Evolutionary conservation across 345 rosid species (phyloP), one percentile per base, ranked within the genome.

Genomic region (Raphanus raphanistrum): DNA sequence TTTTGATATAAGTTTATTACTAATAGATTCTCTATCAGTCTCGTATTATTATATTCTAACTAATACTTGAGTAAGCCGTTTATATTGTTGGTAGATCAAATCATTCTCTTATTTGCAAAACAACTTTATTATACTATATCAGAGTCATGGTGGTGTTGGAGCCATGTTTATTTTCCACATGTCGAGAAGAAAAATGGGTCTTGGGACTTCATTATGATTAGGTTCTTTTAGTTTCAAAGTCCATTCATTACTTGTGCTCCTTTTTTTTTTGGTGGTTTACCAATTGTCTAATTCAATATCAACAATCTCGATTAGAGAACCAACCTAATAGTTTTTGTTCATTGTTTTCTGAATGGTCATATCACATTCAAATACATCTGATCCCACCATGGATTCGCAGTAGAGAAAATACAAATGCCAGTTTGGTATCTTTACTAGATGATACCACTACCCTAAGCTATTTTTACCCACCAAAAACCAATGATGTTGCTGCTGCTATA

Each of bases 11-110:
- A 38, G 25, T 10, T 41, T 75, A 27, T 41, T 60, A n/a, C 25
- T 67, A 17, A 54, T 59, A 61, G 63, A 76, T 68, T 60, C 62
- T 76, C 64, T 32, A 60, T 57, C 36, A 60, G 26, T 76, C 59
- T 59, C 2, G 33, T 58, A 58, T 55, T 58, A 68, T 68, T 68
- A 68, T 76, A 68, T 61, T 16, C 15, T 28, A 12, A n/a, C 12
- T 48, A 28, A 36, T 73, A 45, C 32, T 6, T 31, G 26, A 62
- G 27, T 57, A 74, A 35, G 58, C 32, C 66, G 72, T 74, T 36
- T 43, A 67, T 67, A 17, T 41, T 12, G 72, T 31, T 28, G 48
- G 45, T 38, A 27, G 74, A 76, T 57, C 36, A 68, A 76, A 68
- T 68, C 68, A 32, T 59, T 68, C 50, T 76, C 67, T 68, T 29